phyloP scores from a whole-genome alignment of 2,329 filamentous ascomycete species.

The Paecilomyces sp. region DNA sequence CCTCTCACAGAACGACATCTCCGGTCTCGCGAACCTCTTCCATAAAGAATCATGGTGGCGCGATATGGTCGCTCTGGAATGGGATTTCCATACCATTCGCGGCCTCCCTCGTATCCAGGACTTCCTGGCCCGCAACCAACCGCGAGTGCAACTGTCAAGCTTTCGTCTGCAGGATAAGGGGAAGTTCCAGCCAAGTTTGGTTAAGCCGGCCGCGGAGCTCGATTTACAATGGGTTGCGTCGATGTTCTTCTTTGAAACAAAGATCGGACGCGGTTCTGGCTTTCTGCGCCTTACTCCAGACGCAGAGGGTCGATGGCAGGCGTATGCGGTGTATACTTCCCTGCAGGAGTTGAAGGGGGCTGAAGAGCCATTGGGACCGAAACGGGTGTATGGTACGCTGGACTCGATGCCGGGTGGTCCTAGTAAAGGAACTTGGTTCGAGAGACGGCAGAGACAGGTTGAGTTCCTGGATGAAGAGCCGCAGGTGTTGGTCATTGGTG shows the following conservation, averaged over 20 bases:
- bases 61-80: constrained; percentile 32
- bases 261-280: constrained; percentile 27
- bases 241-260: constrained; percentile 35
- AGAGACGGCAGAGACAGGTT: constrained; percentile 22
- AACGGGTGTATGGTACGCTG: constrained; percentile 25
- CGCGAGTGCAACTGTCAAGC: constrained; percentile 16
- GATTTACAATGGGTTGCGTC: constrained; percentile 26
- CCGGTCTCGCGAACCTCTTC: constrained; percentile 19
- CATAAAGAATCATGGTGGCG: constrained; percentile 35
- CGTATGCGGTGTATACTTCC: constrained; percentile 31
- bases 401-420: constrained; percentile 26
- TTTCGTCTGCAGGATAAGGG: constrained; percentile 27
- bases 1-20: constrained; percentile 11
- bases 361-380: constrained; percentile 26
- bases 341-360: constrained; percentile 28
- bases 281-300: constrained; percentile 28
- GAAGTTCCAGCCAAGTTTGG: constrained; percentile 20
- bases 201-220: constrained; percentile 18
- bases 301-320: constrained; percentile 21
- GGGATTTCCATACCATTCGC: constrained; percentile 32
- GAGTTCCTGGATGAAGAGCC: constrained; percentile 31
- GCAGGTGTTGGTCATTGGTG: constrained; percentile 35
- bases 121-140: constrained; percentile 22
- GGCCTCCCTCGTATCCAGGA: constrained; percentile 21
- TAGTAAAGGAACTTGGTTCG: constrained; percentile 28